Conservation (phyloP, 148 eudicot species). For the Polygonum maritimum region DNA sequence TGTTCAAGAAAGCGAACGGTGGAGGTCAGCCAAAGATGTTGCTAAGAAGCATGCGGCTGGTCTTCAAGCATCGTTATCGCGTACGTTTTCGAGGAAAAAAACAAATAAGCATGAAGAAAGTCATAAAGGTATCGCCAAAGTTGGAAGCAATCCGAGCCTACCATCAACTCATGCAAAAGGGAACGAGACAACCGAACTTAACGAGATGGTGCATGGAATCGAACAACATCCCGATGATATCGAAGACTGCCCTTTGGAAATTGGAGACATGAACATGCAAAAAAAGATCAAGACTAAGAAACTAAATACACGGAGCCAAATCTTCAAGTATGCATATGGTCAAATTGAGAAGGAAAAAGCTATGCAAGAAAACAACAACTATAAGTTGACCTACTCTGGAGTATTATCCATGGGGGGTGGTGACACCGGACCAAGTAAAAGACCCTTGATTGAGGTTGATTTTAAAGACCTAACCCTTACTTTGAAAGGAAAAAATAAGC, state of each 20-base stretch:
- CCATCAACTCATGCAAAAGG: slow-evolving; percentile 10
- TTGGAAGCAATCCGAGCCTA: slow-evolving; percentile 18
- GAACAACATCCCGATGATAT: slow-evolving; percentile 46
- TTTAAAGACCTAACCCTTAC: slow-evolving; percentile 64
- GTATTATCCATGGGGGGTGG: slow-evolving; percentile 45
- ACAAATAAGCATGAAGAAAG: slow-evolving; percentile 24
- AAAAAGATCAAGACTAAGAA: slow-evolving; percentile 42
- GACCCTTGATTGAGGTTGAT: slow-evolving; percentile 55
- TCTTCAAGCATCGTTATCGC: slow-evolving; percentile 35
- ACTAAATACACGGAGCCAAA: slow-evolving; percentile 57
- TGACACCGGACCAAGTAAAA: slow-evolving; percentile 24
- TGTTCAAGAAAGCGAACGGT: slow-evolving; percentile 41
- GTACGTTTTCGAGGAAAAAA: slow-evolving; percentile 65
- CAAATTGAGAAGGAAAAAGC: slow-evolving; percentile 81
- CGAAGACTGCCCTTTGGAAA: slow-evolving; percentile 41
- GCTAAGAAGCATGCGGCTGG: slow-evolving; percentile 48
- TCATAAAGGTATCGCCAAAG: slow-evolving; percentile 22
- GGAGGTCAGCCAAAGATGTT: slow-evolving; percentile 60
- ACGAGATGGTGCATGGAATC: slow-evolving; percentile 41
- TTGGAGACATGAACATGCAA: slow-evolving; percentile 49
- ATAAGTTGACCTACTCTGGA: slow-evolving; percentile 55
- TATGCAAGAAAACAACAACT: slow-evolving; percentile 49
- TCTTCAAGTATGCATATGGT: slow-evolving; percentile 70
- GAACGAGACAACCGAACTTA: slow-evolving; percentile 32
- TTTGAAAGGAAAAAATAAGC: slow-evolving; percentile 53